Evolutionary conservation across 208 protist genomes (phyloP), one percentile per base, ranked within the genome.

Genomic region (Wallacemonas sp.): DNA sequence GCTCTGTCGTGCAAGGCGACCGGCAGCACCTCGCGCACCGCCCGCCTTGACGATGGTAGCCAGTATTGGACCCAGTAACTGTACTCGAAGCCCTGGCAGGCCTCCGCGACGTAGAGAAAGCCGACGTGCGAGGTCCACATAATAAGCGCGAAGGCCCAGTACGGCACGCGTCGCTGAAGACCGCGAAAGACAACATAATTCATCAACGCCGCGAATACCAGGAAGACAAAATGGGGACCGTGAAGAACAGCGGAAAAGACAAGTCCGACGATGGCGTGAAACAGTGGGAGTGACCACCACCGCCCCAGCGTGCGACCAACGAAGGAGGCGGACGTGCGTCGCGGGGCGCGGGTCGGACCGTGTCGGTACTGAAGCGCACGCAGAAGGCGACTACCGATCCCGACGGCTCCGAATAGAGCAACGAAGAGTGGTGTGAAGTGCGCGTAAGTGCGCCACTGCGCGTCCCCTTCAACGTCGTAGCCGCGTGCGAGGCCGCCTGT

Each of bases 61-160:
- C 17, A 37, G 48, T 66, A 69, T 60, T 71, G 75, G 21, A 80
- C 6, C 52, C 37, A 65, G 48, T 68, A 66, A 4, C 41, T 54
- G 17, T 69, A 13, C 44, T 67, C 63, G 60, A 76, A 83, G 0
- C 68, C 76, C 0, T 64, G 53, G 26, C 55, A 54, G 21, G 58
- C 34, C 50, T 67, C 64, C 58, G 59, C 70, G 37, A 69, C n/a
- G 70, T 80, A 77, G 27, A 86, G 62, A 19, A 83, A 17, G 10
- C 24, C 33, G 45, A 84, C 57, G 67, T 87, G 73, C 29, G 32
- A 38, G 41, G 24, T 12, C 80, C 83, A 89, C 83, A 86, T 83
- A 57, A 77, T 45, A 19, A 57, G 21, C 75, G 82, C 78, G 66
- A 79, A 83, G 26, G 75, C 19, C 54, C 68, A 58, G 66, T 76